Evolutionary conservation across 805 yeast genomes (phyloP).

Genomic region (Lachancea cidri): DNA sequence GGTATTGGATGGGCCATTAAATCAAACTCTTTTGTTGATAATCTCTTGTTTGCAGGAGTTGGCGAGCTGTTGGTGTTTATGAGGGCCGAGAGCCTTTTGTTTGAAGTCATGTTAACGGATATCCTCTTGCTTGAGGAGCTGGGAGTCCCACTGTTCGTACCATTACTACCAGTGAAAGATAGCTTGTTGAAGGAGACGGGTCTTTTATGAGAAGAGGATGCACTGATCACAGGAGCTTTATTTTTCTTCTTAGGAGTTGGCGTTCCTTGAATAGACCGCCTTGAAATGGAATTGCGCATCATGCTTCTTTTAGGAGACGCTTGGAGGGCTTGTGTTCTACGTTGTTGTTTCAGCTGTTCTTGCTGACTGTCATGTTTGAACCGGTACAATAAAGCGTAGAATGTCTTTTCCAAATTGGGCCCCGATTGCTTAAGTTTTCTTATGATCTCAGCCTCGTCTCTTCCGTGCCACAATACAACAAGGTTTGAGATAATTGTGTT

Average conservation of each 20-base stretch:
- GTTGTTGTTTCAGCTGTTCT: constrained; percentile 27
- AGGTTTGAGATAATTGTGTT: constrained; percentile 68
- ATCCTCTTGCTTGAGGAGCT: constrained; percentile 19
- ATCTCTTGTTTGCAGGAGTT: constrained; percentile 28
- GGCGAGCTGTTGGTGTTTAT: constrained; percentile 24
- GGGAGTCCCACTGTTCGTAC: constrained; percentile 17
- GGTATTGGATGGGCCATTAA: constrained; percentile 25
- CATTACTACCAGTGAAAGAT: constrained; percentile 20
- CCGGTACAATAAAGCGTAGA: constrained; percentile 67
- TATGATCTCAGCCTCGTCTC: constrained; percentile 48
- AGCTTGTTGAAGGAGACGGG: constrained; percentile 42
- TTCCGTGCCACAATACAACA: constrained; percentile 79
- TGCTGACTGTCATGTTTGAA: constrained; percentile 56
- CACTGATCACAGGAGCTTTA: constrained; percentile 41
- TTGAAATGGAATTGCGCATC: constrained; percentile 6
- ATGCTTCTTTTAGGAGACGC: constrained; percentile 19
- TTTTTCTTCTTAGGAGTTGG: constrained; percentile 33
- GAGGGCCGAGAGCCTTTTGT: constrained; percentile 22
- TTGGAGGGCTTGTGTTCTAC: constrained; percentile 39
- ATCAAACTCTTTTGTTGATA: constrained; percentile 21
- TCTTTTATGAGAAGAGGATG: constrained; percentile 45
- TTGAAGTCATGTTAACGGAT: constrained; percentile 26
- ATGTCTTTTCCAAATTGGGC: constrained; percentile 72
- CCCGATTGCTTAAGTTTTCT: constrained; percentile 48
- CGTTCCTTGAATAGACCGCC: constrained; percentile 6